phyloP scores from a whole-genome alignment of 208 protist genomes.

The Crithidia expoeki region DNA sequence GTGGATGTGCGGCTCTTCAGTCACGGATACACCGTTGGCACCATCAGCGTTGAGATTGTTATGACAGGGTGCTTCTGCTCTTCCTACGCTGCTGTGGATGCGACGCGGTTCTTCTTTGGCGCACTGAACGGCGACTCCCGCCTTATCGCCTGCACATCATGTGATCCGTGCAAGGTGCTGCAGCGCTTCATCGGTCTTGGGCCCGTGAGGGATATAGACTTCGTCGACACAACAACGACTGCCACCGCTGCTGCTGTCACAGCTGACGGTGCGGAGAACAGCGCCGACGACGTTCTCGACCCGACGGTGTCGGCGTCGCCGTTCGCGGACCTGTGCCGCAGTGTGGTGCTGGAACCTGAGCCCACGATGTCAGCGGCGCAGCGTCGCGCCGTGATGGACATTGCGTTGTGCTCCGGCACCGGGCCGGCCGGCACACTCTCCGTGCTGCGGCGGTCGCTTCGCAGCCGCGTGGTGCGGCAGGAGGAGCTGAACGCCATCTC shows the following conservation, averaged over 20 bases:
- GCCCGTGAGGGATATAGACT: slow-evolving; percentile 52
- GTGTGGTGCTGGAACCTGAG: slow-evolving; percentile 60
- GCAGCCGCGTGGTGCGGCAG: slow-evolving; percentile 56
- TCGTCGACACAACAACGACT: slow-evolving; percentile 52
- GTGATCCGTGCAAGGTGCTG: slow-evolving; percentile 38
- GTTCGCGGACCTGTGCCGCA: slow-evolving; percentile 70
- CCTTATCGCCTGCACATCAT: slow-evolving; percentile 37
- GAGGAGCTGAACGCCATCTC: slow-evolving; percentile 79
- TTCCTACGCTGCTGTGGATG: slow-evolving; percentile 20
- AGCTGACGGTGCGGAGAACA: background rate
- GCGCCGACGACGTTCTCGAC: slow-evolving; percentile 22
- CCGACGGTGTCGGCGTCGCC: slow-evolving; percentile 63
- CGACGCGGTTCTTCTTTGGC: slow-evolving; percentile 59
- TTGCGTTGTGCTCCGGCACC: slow-evolving; percentile 64
- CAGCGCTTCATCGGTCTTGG: slow-evolving; percentile 59
- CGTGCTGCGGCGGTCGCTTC: slow-evolving; percentile 71
- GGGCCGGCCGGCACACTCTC: slow-evolving; percentile 55
- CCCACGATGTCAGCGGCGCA: slow-evolving; percentile 40
- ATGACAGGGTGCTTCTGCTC: slow-evolving; percentile 61
- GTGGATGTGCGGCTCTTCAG: slow-evolving; percentile 47
- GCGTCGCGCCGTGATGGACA: slow-evolving; percentile 56
- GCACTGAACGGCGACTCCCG: slow-evolving; percentile 60
- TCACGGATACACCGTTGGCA: slow-evolving; percentile 58
- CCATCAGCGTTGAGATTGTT: slow-evolving; percentile 47
- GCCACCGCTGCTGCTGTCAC: background rate